phyloP scores from a whole-genome alignment of 495 filamentous ascomycete genomes.

The Penicillium maclennaniae region DNA sequence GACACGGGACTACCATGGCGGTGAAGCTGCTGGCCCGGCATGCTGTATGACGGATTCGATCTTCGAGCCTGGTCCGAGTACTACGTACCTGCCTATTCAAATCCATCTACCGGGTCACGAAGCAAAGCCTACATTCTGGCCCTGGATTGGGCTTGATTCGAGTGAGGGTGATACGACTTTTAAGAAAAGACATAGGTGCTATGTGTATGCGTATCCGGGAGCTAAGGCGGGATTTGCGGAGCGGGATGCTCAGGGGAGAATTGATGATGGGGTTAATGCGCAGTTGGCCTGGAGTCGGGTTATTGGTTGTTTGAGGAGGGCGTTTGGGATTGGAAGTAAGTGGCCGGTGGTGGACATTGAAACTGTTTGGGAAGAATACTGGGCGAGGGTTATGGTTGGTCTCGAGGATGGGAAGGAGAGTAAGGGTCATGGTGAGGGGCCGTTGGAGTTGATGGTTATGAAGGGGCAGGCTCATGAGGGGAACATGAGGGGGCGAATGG shows the following conservation, averaged over 20 bases:
- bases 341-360: constrained; percentile 56
- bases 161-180: constrained; percentile 23
- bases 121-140: constrained; percentile 29
- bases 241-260: constrained; percentile 6
- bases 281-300: constrained; percentile 53
- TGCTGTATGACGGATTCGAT: constrained; percentile 30
- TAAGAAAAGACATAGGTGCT: constrained; percentile 45
- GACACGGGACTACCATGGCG: constrained; percentile 1
- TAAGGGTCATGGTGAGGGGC: constrained; percentile 3
- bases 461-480: constrained; percentile 6
- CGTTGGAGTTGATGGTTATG: constrained; percentile 9
- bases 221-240: constrained; percentile 51
- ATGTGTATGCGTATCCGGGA: constrained; percentile 45
- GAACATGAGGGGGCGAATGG: constrained; percentile 6
- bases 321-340: constrained; percentile 46
- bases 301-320: constrained; percentile 46
- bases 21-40: constrained; percentile 17
- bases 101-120: constrained; percentile 51
- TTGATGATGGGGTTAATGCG: constrained; percentile 40
- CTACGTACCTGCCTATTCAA: constrained; percentile 47
- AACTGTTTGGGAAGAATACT: constrained; percentile 55
- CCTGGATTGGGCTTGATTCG: constrained; percentile 19
- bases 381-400: constrained; percentile 19
- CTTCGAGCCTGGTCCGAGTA: constrained; percentile 29
- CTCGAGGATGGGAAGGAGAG: constrained; percentile 5